phyloP scores from a whole-genome alignment of 2,329 filamentous ascomycete species.

The Pseudogymnoascus sp. region DNA sequence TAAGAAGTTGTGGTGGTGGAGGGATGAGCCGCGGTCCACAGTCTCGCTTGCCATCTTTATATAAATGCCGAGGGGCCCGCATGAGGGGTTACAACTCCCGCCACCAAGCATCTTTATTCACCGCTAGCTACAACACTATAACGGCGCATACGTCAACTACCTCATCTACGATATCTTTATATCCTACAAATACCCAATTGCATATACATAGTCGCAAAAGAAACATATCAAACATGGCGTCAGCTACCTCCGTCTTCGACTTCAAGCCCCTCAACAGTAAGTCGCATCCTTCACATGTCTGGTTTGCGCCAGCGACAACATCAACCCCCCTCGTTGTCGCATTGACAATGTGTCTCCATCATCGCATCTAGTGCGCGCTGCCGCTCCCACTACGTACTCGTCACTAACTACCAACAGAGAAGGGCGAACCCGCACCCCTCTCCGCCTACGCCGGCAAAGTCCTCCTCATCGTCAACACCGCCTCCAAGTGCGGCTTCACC shows the following conservation, averaged over 20 bases:
- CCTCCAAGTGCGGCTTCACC: conserved; percentile 98
- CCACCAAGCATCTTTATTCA: conserved; percentile 6
- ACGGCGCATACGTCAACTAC: background rate
- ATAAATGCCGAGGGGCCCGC: conserved; percentile 4
- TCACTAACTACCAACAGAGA: conserved; percentile 45
- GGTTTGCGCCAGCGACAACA: background rate
- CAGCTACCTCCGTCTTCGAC: conserved; percentile 69
- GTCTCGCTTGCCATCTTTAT: background rate
- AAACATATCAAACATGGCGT: conserved; percentile 46
- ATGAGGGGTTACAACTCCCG: background rate
- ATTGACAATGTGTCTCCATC: no score
- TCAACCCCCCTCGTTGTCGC: background rate
- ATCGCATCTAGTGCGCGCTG: background rate
- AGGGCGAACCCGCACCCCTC: conserved; percentile 65
- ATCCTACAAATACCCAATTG: background rate
- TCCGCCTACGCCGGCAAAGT: conserved; percentile 79
- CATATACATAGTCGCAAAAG: background rate
- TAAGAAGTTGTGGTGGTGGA: background rate
- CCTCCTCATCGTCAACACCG: conserved; percentile 92
- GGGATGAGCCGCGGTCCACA: background rate
- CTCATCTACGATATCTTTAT: background rate
- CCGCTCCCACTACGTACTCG: conserved; percentile 8
- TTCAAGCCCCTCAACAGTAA: conserved; percentile 77
- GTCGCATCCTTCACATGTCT: conserved; percentile 28
- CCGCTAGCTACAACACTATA: background rate